Percentiles rank a stretch among this genome's conserved stretches.
phyloP scores from a whole-genome alignment of 139 green algal genomes.

The Bryopsis sp. region DNA sequence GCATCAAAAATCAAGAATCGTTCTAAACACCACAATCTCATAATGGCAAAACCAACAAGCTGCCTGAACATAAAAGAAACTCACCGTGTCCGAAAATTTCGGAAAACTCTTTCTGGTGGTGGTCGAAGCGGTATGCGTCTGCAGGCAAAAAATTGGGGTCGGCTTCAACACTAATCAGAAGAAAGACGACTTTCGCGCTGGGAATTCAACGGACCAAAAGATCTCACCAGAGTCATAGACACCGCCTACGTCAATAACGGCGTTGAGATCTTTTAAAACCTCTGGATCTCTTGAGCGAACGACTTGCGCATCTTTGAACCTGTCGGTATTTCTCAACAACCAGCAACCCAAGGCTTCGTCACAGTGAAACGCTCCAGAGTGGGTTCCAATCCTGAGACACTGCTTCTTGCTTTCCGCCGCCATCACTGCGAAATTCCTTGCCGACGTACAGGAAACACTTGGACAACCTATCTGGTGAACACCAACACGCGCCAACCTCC shows the following conservation, averaged over 20 bases:
- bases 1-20: background rate
- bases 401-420: background rate
- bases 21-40: background rate
- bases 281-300: slow-evolving; percentile 67
- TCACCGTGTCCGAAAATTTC: slow-evolving; percentile 18
- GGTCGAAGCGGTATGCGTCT: slow-evolving; percentile 9
- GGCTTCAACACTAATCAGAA: slow-evolving; percentile 60
- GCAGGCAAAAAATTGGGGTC: slow-evolving; percentile 54
- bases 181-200: slow-evolving; percentile 28
- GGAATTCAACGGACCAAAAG: no score
- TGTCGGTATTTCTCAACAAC: slow-evolving; percentile 57
- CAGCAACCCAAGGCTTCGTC: slow-evolving; percentile 93
- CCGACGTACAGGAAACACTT: no score
- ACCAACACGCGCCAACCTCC: no score
- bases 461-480: no score
- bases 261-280: slow-evolving; percentile 64
- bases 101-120: slow-evolving; percentile 10
- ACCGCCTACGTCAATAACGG: slow-evolving; percentile 88
- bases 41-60: slow-evolving; percentile 7
- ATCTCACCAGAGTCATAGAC: slow-evolving; percentile 51
- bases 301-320: slow-evolving; percentile 48
- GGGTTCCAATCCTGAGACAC: slow-evolving; percentile 62
- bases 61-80: background rate
- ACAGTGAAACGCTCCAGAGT: slow-evolving; percentile 94
- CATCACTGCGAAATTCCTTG: no score